Percentiles rank a stretch among this genome's conserved stretches.
Conservation (phyloP, 768 basidiomycete genomes). For the Coprinopsis marcescibilis region DNA sequence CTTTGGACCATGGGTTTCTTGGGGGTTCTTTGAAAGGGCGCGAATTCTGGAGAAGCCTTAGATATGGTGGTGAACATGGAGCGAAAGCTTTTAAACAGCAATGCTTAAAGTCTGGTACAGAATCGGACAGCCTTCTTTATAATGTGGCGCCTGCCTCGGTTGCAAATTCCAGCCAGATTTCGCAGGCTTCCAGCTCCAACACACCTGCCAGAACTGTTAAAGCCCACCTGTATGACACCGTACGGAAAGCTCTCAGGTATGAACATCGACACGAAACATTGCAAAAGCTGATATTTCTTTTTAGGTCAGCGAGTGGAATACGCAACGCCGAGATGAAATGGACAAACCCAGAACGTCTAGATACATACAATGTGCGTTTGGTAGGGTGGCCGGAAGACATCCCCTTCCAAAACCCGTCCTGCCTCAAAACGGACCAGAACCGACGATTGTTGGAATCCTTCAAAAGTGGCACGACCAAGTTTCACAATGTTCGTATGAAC, state of each 20-base stretch:
- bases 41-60: conserved; percentile 60
- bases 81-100: conserved; percentile 49
- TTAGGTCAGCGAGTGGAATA: conserved; percentile 49
- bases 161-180: conserved; percentile 8
- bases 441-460: conserved; percentile 45
- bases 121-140: not conserved
- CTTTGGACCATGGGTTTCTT: conserved; percentile 48
- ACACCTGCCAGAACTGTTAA: conserved; percentile 36
- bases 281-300: conserved; percentile 4
- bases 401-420: conserved; percentile 58
- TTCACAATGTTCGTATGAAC: conserved; percentile 28
- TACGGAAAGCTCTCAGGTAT: conserved; percentile 53
- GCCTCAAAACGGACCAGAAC: conserved; percentile 50
- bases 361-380: conserved; percentile 51
- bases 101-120: conserved; percentile 29
- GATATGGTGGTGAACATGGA: conserved; percentile 54
- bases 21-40: conserved; percentile 57
- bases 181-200: conserved; percentile 14
- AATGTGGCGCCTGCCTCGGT: too few relatives aligned
- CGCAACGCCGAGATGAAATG: conserved; percentile 73
- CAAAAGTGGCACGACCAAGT: conserved; percentile 41
- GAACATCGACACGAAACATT: conserved; percentile 6
- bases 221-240: conserved; percentile 47
- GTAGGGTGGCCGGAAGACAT: conserved; percentile 60
- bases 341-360: conserved; percentile 57